phyloP scores from a whole-genome alignment of 768 basidiomycete genomes.

The Ephemerocybe angulata region DNA sequence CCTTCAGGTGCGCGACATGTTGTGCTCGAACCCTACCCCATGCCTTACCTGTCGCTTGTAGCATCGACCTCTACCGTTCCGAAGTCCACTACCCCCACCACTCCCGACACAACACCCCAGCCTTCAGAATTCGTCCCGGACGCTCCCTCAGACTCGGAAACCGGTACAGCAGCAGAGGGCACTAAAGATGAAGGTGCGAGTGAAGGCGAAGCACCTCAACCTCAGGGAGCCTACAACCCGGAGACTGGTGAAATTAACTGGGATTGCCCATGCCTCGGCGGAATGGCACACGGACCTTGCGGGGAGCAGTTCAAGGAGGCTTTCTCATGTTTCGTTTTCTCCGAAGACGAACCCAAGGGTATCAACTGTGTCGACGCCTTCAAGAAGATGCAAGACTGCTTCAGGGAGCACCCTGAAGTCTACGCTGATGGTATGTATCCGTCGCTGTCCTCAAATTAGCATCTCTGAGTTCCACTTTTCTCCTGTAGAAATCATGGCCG shows the following conservation, averaged over 20 bases:
- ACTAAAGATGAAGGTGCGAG: neutral
- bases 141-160: neutral
- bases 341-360: slow-evolving; percentile 94
- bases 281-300: slow-evolving; percentile 97
- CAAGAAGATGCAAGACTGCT: slow-evolving; percentile 96
- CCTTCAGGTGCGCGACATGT: neutral
- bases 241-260: slow-evolving; percentile 99
- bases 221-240: slow-evolving; percentile 78
- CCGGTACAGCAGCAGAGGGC: neutral
- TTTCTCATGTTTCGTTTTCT: slow-evolving; percentile 95
- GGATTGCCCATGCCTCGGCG: slow-evolving; percentile 98
- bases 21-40: no score
- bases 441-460: no score
- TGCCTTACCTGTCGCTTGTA: neutral
- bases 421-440: slow-evolving; percentile 80
- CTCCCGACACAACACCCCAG: neutral
- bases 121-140: slow-evolving; percentile 8
- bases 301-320: slow-evolving; percentile 91
- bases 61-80: slow-evolving; percentile 8
- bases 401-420: slow-evolving; percentile 92
- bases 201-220: slow-evolving; percentile 10
- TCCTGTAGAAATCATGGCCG: slow-evolving; percentile 60
- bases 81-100: slow-evolving; percentile 6
- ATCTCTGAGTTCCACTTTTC: neutral
- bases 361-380: slow-evolving; percentile 98